Evolutionary conservation across 2,329 filamentous ascomycete genomes (phyloP).

Genomic region (Pseudogymnoascus sp.): DNA sequence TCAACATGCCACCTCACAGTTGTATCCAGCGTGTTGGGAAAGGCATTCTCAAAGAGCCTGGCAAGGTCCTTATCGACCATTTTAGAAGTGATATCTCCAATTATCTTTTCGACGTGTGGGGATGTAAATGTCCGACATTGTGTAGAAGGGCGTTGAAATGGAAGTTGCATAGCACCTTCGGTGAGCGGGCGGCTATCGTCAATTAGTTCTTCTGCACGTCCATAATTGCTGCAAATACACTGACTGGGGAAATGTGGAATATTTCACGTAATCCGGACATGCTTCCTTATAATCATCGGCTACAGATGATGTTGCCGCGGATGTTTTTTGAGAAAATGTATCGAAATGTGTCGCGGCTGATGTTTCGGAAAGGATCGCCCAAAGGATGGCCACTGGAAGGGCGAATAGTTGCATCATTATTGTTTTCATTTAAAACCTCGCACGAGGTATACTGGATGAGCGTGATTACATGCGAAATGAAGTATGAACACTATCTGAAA

Average conservation of each 20-base stretch:
- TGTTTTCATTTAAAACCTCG: not conserved
- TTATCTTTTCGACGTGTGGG: conserved; percentile 77
- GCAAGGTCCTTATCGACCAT: conserved; percentile 84
- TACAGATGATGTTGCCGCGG: not conserved
- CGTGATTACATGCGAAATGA: not conserved
- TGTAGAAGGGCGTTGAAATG: conserved; percentile 73
- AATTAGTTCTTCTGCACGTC: conserved; percentile 23
- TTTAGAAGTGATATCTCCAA: conserved; percentile 67
- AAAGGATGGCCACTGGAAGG: not conserved
- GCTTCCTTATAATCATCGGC: conserved; percentile 15
- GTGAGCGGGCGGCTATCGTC: conserved; percentile 62
- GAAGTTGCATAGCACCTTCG: conserved; percentile 67
- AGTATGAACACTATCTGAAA: not conserved
- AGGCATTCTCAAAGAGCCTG: conserved; percentile 88
- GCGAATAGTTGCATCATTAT: conserved; percentile 4
- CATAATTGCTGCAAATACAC: conserved; percentile 5
- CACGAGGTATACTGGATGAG: not conserved
- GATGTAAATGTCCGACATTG: conserved; percentile 87
- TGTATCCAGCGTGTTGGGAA: conserved; percentile 70
- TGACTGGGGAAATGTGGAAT: conserved; percentile 17
- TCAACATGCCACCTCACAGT: conserved; percentile 63
- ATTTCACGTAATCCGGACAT: conserved; percentile 29
- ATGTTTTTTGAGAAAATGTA: not conserved
- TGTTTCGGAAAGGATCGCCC: not conserved
- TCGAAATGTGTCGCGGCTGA: not conserved